phyloP scores from a whole-genome alignment of 2,329 filamentous ascomycete species.

The Triangularia verruculosa region DNA sequence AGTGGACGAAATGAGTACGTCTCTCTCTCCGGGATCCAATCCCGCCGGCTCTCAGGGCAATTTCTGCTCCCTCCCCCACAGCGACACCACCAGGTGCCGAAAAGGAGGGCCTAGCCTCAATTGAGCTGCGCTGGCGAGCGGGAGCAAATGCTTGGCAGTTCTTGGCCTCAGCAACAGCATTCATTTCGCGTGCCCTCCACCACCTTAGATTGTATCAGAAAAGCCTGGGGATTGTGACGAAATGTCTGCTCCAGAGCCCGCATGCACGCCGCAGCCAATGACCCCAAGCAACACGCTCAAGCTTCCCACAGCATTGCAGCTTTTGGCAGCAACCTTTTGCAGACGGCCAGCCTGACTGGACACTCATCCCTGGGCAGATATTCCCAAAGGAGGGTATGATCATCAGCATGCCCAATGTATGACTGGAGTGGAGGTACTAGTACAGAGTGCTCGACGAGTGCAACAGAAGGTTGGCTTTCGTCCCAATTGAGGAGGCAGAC shows the following conservation, averaged over 20 bases:
- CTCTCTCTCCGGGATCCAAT: not conserved
- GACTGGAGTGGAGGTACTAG: not conserved
- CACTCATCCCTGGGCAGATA: not conserved
- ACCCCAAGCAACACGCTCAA: not conserved
- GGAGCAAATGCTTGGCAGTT: constrained; percentile 10
- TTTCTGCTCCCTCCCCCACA: constrained; percentile 16
- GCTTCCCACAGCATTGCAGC: not conserved
- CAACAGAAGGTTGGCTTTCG: constrained; percentile 5
- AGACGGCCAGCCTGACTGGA: not conserved
- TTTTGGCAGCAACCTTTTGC: not conserved
- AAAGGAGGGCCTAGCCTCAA: constrained; percentile 5
- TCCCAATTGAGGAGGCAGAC: not conserved
- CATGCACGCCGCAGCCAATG: not conserved
- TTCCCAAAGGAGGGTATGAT: not conserved
- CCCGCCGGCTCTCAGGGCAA: constrained; percentile 8
- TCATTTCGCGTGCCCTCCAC: not conserved
- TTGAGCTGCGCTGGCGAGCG: not conserved
- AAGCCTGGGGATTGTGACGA: not conserved
- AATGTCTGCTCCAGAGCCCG: not conserved
- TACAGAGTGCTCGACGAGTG: not conserved
- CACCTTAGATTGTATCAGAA: not conserved
- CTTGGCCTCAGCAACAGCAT: not conserved
- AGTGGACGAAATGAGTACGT: not conserved
- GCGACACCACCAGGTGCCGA: constrained; percentile 7
- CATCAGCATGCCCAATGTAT: not conserved